Percentiles rank a stretch among this genome's conserved stretches.
Conservation (phyloP, 139 green algal species). For the Micromonas commoda region DNA sequence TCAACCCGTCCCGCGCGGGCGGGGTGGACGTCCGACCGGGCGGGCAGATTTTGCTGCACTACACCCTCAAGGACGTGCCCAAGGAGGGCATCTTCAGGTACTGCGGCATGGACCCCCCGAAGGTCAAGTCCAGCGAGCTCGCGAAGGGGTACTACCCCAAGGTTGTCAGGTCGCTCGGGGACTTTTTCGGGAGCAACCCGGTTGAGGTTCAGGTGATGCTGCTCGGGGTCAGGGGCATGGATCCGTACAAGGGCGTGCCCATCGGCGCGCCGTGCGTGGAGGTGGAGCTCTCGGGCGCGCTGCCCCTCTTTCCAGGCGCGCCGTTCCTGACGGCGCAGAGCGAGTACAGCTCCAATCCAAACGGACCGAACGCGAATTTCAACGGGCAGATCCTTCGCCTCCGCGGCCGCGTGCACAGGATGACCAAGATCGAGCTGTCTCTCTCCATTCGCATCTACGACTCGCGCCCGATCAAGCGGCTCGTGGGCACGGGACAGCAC, state of each 20-base stretch:
- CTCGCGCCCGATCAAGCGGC: not conserved
- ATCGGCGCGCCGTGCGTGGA: not conserved
- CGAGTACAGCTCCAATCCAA: not conserved
- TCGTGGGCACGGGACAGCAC: conserved; percentile 1
- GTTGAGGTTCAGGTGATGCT: not conserved
- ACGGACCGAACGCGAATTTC: conserved; percentile 5
- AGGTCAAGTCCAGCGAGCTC: not conserved
- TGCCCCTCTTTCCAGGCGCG: not conserved
- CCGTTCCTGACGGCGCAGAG: not conserved
- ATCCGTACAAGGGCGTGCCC: not conserved
- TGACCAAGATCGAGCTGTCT: not conserved
- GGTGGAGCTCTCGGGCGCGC: conserved; percentile 6
- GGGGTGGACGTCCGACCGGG: not conserved
- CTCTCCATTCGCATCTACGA: conserved; percentile 17
- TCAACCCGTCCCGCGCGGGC: not conserved
- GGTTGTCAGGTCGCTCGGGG: not conserved
- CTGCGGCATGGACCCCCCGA: not conserved
- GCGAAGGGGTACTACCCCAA: not conserved
- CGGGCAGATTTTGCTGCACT: conserved; percentile 17
- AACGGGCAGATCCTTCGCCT: not conserved
- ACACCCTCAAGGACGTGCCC: not conserved
- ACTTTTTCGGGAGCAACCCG: not conserved
- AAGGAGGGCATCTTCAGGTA: not conserved
- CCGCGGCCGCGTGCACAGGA: not conserved
- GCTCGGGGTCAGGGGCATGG: not conserved